These are phyloP conservation scores for Sedum album DNA, from an alignment of 164 flowering plant species.

Conservation along the genomic window DNA sequence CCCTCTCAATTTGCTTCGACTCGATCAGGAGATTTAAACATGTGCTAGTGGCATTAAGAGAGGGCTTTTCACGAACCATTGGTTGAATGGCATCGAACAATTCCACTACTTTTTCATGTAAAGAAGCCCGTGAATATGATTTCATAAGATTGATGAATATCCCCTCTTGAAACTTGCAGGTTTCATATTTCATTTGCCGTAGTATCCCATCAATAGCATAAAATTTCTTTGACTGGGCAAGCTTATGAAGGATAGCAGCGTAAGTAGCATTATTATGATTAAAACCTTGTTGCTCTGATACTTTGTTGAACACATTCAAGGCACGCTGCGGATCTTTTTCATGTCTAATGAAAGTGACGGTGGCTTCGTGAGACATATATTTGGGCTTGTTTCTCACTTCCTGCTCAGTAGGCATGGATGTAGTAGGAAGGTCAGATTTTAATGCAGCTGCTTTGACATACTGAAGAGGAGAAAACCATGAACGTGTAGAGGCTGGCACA, in stretches of 20 bases:
- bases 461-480: conserved; percentile 71
- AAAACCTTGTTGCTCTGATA: conserved; percentile 59
- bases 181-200: conserved; percentile 66
- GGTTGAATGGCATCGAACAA: conserved; percentile 53
- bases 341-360: conserved; percentile 48
- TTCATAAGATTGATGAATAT: conserved; percentile 73
- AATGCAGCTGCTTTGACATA: conserved; percentile 19
- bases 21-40: conserved; percentile 79
- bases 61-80: conserved; percentile 61
- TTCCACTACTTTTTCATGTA: conserved; percentile 55
- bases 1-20: conserved; percentile 45
- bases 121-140: conserved; percentile 46
- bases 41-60: conserved; percentile 75
- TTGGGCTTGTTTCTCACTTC: conserved; percentile 30
- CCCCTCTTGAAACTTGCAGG: conserved; percentile 80
- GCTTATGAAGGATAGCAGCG: conserved; percentile 56
- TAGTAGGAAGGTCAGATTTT: conserved; percentile 36
- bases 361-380: conserved; percentile 56
- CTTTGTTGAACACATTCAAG: conserved; percentile 63
- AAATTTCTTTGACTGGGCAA: conserved; percentile 55
- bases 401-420: conserved; percentile 13
- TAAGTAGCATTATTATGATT: conserved; percentile 73
- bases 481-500: conserved; percentile 28
- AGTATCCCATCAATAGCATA: conserved; percentile 69
- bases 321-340: conserved; percentile 70